A percentile compares a stretch with the other conserved stretches of the same genome.
These are phyloP conservation scores for Aspergillus haitiensis DNA, from an alignment of 495 filamentous ascomycete genomes.

Conservation along the genomic window DNA sequence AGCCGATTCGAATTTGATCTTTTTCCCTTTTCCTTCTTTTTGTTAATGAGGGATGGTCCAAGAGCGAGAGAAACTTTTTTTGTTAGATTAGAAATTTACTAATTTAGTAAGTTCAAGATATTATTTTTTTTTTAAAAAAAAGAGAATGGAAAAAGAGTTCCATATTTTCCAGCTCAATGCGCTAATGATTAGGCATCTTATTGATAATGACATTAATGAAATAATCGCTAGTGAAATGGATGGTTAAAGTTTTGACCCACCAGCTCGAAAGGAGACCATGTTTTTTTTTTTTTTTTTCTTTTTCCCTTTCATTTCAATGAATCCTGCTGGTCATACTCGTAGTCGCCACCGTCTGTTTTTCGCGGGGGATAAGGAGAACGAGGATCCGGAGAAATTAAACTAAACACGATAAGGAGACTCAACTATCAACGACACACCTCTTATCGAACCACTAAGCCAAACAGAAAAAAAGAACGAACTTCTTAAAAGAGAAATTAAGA, in stretches of 20 bases:
- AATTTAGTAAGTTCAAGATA: background rate
- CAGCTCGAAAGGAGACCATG: conserved; percentile 1
- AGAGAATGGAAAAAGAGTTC: background rate
- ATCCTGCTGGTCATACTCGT: conserved; percentile 11
- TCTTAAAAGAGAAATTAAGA: background rate
- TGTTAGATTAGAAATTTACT: background rate
- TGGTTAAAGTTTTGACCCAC: conserved; percentile 10
- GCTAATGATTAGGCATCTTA: conserved; percentile 2
- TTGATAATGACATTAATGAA: conserved; percentile 1
- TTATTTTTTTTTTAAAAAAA: background rate
- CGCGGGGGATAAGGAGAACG: conserved; percentile 28
- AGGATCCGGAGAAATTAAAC: conserved; percentile 26
- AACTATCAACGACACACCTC: background rate
- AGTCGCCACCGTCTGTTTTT: conserved; percentile 21
- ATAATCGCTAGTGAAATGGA: background rate
- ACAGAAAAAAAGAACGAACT: background rate
- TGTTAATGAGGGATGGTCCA: too few species aligned
- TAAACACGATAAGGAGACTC: conserved; percentile 24
- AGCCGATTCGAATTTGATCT: background rate
- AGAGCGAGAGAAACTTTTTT: too few species aligned
- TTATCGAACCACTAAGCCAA: background rate
- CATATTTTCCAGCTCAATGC: background rate
- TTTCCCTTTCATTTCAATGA: conserved; percentile 5
- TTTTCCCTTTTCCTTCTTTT: background rate
- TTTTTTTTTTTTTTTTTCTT: conserved; percentile 6